Evolutionary conservation across 169 alveolate genomes (phyloP), one percentile per base, ranked within the genome.

Genomic region (Babesia caballi): DNA sequence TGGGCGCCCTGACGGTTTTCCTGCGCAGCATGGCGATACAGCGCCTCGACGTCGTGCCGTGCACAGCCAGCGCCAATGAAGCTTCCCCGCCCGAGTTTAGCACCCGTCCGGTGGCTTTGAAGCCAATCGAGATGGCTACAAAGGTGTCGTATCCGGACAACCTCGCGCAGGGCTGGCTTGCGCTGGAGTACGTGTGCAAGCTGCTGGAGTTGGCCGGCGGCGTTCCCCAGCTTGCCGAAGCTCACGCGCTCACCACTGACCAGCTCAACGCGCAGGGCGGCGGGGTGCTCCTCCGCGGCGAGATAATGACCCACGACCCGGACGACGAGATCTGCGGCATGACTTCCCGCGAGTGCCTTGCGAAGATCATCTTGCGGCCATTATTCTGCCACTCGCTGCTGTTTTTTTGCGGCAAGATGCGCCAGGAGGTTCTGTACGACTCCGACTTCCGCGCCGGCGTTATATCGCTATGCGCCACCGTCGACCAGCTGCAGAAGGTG

Each of bases 261-360:
- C 86, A 78, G 49, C 60, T 78, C 21, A 25, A 65, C 9, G 70
- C 75, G 17, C 86, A 78, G 56, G 76, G 54, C 14, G 86, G 86
- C 17, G 77, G 86, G 9, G 58, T 53, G 23, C 38, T 59, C 6
- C 42, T 78, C 32, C 60, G 73, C 17, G 68, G 56, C 27, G 86
- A 78, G 38, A 42, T 52, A 6, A 50, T 44, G 75, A 32, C 66
- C 15, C 67, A 36, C 23, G 71, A 63, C 28, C 52, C 59, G 19
- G 82, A 78, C 12, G 82, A 78, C 9, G 82, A 66, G 33, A 35
- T 40, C 17, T 38, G 58, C 25, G 44, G 69, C 7, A 38, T 23
- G 32, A 67, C 52, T 5, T 49, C 69, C 2, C 71, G 77, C 15
- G 74, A 60, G 53, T 21, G 46, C 12, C 28, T 75, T 14, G 68